Evolutionary conservation across 768 basidiomycete genomes (phyloP), one percentile per base, ranked within the genome.

Genomic region (Stropharia rugosoannulata): DNA sequence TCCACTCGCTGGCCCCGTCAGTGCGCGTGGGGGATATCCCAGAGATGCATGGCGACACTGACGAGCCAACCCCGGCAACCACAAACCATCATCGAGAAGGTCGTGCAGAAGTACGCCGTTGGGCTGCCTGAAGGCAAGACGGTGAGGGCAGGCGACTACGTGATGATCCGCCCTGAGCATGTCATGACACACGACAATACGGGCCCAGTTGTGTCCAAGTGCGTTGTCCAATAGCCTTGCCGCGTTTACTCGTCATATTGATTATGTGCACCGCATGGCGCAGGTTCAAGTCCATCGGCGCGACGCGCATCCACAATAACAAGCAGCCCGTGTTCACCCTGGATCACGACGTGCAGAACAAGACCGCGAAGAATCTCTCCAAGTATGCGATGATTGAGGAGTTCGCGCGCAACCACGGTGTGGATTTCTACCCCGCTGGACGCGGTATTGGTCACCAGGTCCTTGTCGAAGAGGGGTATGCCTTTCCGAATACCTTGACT

Each of bases 181-280:
- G 95, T 98, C 63, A 95, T 95, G 93, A 95, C 93, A 9, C 94
- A 95, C 61, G 97, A 99, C 66, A 98, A 98, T 68, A 99, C 97
- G 11, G 97, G 95, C 0, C 96, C 97, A 6, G 95, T 99, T 59
- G 96, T 99, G 57, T 87, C 90, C 68, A 99, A 98, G 95, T 95
- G 67, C 66, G 89, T 77, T 22, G 44, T 49, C 35, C 18, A 42
- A 44, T 48, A 39, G 42, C 54, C 2, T 44, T 51, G 16, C 13
- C n/a, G n/a, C 29, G 11, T 16, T 54, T 39, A 40, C 25, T 36
- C 36, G 35, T 25, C 39, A 8, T 35, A 32, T 32, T 48, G 36
- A 40, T 40, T 13, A 47, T 8, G 32, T 50, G 18, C 37, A 22
- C 22, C 22, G 29, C 9, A 8, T n/a, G 10, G 16, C 22, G 55